Conservation (phyloP, 2,329 filamentous ascomycete species). For the Colletotrichum sp. region DNA sequence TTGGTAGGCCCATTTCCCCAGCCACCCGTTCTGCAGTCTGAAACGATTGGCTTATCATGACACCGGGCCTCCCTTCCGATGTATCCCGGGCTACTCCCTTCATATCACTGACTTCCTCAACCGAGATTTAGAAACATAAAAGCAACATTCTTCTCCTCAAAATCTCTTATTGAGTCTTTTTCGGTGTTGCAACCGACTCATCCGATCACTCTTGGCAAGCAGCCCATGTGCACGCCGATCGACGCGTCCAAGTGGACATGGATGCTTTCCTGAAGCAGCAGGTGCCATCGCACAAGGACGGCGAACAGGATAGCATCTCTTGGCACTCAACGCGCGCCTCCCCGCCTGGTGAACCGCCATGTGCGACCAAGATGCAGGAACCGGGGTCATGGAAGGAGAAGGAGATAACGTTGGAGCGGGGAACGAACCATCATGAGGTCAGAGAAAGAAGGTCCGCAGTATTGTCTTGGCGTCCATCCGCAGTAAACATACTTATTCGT, state of each 20-base stretch:
- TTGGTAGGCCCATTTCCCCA: neutral
- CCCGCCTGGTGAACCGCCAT: neutral
- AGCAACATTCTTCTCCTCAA: neutral
- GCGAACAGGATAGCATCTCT: neutral
- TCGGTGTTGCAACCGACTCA: neutral
- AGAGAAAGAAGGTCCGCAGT: slow-evolving; percentile 2
- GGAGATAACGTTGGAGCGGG: neutral
- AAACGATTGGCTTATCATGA: neutral
- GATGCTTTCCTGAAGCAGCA: slow-evolving; percentile 18
- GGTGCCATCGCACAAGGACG: slow-evolving; percentile 9
- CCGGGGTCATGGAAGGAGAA: neutral
- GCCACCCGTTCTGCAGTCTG: neutral
- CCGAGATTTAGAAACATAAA: neutral
- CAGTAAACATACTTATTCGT: neutral
- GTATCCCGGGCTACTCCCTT: neutral
- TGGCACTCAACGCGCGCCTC: neutral
- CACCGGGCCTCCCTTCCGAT: neutral
- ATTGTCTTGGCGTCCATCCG: neutral
- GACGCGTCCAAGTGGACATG: slow-evolving; percentile 11
- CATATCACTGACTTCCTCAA: neutral
- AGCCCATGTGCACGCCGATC: neutral
- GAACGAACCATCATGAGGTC: slow-evolving; percentile 9
- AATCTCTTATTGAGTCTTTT: neutral
- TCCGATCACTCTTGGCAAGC: neutral
- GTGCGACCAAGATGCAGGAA: neutral